Conservation (phyloP, 2,329 filamentous ascomycete species). For the Coniosporium tulheliwenetii region DNA sequence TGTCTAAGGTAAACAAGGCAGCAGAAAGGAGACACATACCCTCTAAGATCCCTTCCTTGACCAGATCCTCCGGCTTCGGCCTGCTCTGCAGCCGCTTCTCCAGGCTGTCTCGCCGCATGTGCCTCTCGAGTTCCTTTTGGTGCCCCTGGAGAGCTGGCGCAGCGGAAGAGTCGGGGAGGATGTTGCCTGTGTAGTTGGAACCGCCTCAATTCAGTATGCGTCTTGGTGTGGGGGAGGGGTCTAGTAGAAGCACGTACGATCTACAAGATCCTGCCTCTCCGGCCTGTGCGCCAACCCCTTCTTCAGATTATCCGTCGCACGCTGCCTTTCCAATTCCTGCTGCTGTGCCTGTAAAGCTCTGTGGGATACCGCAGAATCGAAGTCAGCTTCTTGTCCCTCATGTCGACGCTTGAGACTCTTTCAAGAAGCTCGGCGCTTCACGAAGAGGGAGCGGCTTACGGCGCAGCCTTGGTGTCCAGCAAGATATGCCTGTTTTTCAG, state of each 20-base stretch:
- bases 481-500: constrained; percentile 55
- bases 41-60: constrained; percentile 66
- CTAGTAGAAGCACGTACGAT: constrained; percentile 41
- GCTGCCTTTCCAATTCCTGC: constrained; percentile 49
- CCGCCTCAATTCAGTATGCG: too few species aligned
- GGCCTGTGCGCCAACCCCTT: constrained; percentile 48
- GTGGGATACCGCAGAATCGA: background rate
- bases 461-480: constrained; percentile 50
- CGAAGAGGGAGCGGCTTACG: constrained; percentile 30
- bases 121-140: constrained; percentile 70
- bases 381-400: background rate
- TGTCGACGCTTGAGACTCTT: too few species aligned
- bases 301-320: constrained; percentile 45
- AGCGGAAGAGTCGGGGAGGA: constrained; percentile 63
- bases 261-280: constrained; percentile 60
- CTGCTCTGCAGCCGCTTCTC: constrained; percentile 75
- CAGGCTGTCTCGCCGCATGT: constrained; percentile 74
- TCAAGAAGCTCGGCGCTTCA: too few species aligned
- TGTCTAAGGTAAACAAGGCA: too few species aligned
- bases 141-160: constrained; percentile 67
- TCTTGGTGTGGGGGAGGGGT: too few species aligned
- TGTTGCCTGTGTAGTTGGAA: constrained; percentile 47
- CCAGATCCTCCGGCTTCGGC: constrained; percentile 58
- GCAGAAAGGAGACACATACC: constrained; percentile 3
- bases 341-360: constrained; percentile 47